A percentile compares a stretch with the other conserved stretches of the same genome.
phyloP scores from a whole-genome alignment of 73 alveolate genomes.

The Stentor coeruleus region DNA sequence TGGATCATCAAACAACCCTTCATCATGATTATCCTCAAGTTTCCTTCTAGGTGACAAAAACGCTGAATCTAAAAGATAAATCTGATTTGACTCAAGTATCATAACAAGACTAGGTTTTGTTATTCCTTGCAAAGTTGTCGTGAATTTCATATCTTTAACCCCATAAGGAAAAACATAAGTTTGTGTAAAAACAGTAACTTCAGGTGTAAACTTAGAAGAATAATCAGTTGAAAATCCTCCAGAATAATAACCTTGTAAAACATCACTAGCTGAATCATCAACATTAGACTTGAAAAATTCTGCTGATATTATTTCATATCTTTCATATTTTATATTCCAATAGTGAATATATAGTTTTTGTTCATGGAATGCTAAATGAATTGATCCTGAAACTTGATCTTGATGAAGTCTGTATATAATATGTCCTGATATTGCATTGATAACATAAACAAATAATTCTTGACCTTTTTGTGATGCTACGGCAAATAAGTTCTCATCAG shows the following conservation, averaged over 20 bases:
- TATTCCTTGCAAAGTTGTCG: slow-evolving; percentile 53
- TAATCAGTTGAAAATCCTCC: slow-evolving; percentile 24
- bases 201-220: slow-evolving; percentile 32
- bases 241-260: slow-evolving; percentile 34
- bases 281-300: slow-evolving; percentile 26
- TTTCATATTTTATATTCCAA: slow-evolving; percentile 37
- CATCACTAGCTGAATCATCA: slow-evolving; percentile 24
- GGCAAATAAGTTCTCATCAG: slow-evolving; percentile 52
- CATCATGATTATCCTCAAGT: slow-evolving; percentile 31
- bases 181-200: slow-evolving; percentile 47
- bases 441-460: slow-evolving; percentile 38
- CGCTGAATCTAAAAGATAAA: slow-evolving; percentile 33
- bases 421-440: slow-evolving; percentile 53
- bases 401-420: slow-evolving; percentile 47
- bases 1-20: slow-evolving; percentile 34
- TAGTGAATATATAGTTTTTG: slow-evolving; percentile 34
- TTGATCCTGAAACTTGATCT: slow-evolving; percentile 36
- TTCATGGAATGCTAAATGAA: slow-evolving; percentile 39
- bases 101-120: slow-evolving; percentile 48
- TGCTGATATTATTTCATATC: slow-evolving; percentile 32
- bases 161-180: slow-evolving; percentile 41
- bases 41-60: slow-evolving; percentile 57
- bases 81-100: slow-evolving; percentile 33
- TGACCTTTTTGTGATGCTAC: slow-evolving; percentile 22
- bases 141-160: slow-evolving; percentile 37